phyloP scores from a whole-genome alignment of 2,329 filamentous ascomycete genomes.

The Helminthosporium solani region DNA sequence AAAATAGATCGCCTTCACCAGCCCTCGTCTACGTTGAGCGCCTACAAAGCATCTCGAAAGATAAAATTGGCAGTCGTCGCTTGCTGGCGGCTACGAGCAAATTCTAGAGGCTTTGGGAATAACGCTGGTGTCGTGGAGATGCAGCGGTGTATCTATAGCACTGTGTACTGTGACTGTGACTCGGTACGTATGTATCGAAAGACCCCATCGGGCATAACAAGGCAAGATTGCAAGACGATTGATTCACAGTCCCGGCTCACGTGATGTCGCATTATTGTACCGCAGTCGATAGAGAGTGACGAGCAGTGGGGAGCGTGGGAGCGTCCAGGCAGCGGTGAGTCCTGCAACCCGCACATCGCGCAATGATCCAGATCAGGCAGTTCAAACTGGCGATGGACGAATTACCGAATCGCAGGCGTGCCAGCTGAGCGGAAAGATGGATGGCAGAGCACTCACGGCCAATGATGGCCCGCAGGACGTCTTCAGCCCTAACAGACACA shows the following conservation, averaged over 20 bases:
- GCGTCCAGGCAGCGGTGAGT: constrained; percentile 7
- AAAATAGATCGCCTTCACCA: constrained; percentile 2
- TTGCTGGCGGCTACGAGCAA: constrained; percentile 4
- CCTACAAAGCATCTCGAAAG: constrained; percentile 1
- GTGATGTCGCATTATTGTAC: not conserved
- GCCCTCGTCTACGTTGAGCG: not conserved
- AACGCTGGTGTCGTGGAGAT: not conserved
- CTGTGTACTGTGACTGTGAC: constrained; percentile 13
- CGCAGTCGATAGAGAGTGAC: not conserved
- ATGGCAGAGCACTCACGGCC: constrained; percentile 3
- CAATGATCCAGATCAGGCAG: constrained; percentile 4
- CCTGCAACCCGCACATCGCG: constrained; percentile 3
- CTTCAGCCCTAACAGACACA: constrained; percentile 2
- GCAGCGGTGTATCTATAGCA: constrained; percentile 9
- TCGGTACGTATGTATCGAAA: constrained; percentile 6
- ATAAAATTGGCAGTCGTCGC: constrained; percentile 13
- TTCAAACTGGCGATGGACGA: not conserved
- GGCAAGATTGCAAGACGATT: too few relatives aligned
- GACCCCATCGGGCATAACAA: constrained; percentile 2
- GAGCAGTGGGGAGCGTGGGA: not conserved
- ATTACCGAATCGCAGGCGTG: not conserved
- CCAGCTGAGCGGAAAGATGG: constrained; percentile 4
- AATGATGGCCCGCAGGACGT: constrained; percentile 1
- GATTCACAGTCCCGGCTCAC: too few relatives aligned
- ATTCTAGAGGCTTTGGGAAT: not conserved